Base-by-base conservation (phyloP, 495 filamentous ascomycete genomes). In the Aspergillus ellipticus region DNA sequence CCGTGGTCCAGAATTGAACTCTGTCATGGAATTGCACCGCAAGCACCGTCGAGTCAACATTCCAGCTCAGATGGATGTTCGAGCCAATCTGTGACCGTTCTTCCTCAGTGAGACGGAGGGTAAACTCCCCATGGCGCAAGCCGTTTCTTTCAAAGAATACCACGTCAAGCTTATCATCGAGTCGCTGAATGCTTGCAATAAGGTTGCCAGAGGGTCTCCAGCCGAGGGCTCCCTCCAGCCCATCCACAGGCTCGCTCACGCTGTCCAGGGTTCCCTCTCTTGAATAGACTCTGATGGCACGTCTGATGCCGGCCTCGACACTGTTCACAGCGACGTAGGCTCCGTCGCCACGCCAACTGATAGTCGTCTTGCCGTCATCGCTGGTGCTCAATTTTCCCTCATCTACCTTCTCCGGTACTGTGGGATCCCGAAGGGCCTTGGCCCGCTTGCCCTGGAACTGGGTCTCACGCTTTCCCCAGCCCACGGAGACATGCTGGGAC, bases 141-240 rank as follows among this genome's bases (percentile, higher is more conserved):
- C 94, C 94, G 67, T 98, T 98, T 57, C 91, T 82, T 74, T 98
- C 94, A 63, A 98, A 98, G 72, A 97, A 97, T 3, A 96, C 86
- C 37, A 97, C 86, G 62, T 94, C 85, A n/a, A 88, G 72, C 3
- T 78, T 77, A 48, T 88, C 82, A 21, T 83, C 70, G 13, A 85
- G 69, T 11, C 88, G 81, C 67, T 95, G 90, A 55, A 95, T 83
- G 49, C 88, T 83, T 21, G 91, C 90, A 60, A 98, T 87, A 19
- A 96, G 78, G 66, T 96, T 96, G 15, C 95, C 94, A 53, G 78
- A 83, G 13, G 94, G 94, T 55, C 90, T 83, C 94, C 94, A 98
- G 70, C 89, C 96, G 49, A 98, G 72, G 26, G 89, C 82, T 4
- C 85, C 85, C 66, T 96, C 90, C 8, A 98, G 79, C 2, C 86